Base-by-base conservation (phyloP, 306 rosid genomes). In the Crataegus laevigata region DNA sequence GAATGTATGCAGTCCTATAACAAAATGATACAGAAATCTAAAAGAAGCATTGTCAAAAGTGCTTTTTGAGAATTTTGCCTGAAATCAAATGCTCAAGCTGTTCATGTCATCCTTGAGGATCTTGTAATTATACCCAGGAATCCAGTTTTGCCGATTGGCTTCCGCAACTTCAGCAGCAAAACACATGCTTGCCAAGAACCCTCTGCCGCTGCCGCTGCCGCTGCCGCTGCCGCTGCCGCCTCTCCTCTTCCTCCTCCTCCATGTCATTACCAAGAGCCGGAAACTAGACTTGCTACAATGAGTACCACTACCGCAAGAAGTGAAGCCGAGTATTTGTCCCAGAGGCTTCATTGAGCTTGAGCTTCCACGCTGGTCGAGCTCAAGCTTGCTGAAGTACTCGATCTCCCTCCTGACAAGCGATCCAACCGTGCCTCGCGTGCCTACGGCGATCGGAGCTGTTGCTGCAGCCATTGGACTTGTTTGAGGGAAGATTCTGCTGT, bases 371-470 rank as follows among this genome's bases (percentile, higher is more conserved):
- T 61, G 79, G 55, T 90, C 92, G n/a, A 82, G 73, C 80, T 92
- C 93, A 66, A 87, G 68, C 87, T 85, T 88, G 64, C 87, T 82
- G 85, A 88, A 92, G 73, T 88, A 87, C 77, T 92, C 97, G 28
- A 90, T 90, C 80, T 90, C 94, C 80, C 81, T 88, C 83, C 84
- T 85, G 19, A 92, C 87, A 4, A 92, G 88, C 19, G 96, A 90
- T 54, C 92, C 97, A 10, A 92, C 82, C 1, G 97, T 92, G 75
- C 97, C 97, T 22, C 88, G 85, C 75, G 97, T 91, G 75, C 97
- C 96, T 57, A 91, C 80, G 55, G 94, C 89, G 54, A 87, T 80
- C 17, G 96, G 94, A 85, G 87, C 72, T 68, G 87, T 66, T 69
- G 82, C 83, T 61, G 83, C 83, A 50, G 87, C 86, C 96, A 91